Evolutionary conservation across 129 eudicot genomes (phyloP), one percentile per base, ranked within the genome.

Genomic region (Pittosporum tobira): DNA sequence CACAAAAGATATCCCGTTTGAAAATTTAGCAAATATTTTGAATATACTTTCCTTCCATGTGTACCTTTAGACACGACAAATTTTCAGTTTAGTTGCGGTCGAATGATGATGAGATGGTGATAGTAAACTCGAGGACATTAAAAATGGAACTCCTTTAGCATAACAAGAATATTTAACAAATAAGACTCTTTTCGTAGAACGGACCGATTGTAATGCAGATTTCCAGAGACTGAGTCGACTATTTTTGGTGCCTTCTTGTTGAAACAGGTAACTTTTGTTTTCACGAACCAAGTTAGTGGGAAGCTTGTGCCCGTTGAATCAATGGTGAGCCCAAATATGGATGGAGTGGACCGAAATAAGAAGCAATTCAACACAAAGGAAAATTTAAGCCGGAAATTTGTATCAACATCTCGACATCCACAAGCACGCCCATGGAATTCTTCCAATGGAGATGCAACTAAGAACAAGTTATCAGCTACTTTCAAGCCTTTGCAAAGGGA

Each of bases 251-350:
- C n/a, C n/a, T 54, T 34, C 21, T 12, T 71, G 16, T 26, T 61
- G 57, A 19, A 73, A 64, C 80, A 93, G 99, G 94, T 87, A 4
- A 71, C 91, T 48, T 93, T 93, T 79, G 96, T 93, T 42, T 93
- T 83, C 55, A 84, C 94, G 44, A 87, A 87, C 64, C 99, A 93
- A 84, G 79, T 93, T 51, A 83, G 61, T 43, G 99, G 99, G 66
- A 93, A 93, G 77, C 94, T 93, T 55, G 83, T 85, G 54, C 99
- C 99, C 30, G 63, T 81, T 42, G 99, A 93, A 71, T 80, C 99
- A 57, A 42, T 71, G 55, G 64, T 40, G 22, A 79, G 64, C 64
- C 62, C 82, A 51, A 73, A 57, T 53, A 65, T 70, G 18, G 71
- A 51, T 37, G 80, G 67, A 4, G 64, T 6, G 2, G 66, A 47